phyloP scores from a whole-genome alignment of 2,329 filamentous ascomycete species.

The Penicillium hordei region DNA sequence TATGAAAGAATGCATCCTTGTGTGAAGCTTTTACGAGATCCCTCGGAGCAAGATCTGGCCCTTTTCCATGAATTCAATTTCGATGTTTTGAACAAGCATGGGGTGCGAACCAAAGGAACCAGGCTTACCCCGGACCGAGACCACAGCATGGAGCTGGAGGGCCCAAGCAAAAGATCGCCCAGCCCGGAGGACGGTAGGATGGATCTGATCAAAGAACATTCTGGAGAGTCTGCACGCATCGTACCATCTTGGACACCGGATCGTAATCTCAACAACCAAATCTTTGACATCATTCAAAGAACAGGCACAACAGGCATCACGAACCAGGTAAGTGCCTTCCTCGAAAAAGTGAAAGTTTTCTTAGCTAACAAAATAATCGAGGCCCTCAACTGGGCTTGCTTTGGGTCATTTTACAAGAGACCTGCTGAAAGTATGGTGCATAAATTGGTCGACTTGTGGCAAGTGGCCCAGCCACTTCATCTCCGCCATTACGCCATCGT shows the following conservation, averaged over 20 bases:
- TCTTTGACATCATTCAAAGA: constrained; percentile 51
- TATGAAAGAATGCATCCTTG: constrained; percentile 45
- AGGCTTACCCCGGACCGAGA: constrained; percentile 18
- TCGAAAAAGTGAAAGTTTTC: not conserved
- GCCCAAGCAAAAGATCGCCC: constrained; percentile 4
- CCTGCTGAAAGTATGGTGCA: constrained; percentile 55
- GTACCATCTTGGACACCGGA: constrained; percentile 58
- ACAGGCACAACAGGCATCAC: constrained; percentile 52
- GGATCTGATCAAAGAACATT: constrained; percentile 24
- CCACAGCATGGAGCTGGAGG: constrained; percentile 31
- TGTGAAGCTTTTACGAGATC: constrained; percentile 46
- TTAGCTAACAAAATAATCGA: constrained; percentile 12
- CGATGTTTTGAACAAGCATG: constrained; percentile 26
- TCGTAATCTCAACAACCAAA: constrained; percentile 51
- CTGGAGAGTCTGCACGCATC: constrained; percentile 36
- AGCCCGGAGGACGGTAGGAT: constrained; percentile 18
- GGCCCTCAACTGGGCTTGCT: constrained; percentile 43
- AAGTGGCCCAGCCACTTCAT: constrained; percentile 58
- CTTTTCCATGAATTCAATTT: constrained; percentile 41
- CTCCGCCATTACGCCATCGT: constrained; percentile 58
- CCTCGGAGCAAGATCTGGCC: constrained; percentile 40
- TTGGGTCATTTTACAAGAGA: constrained; percentile 55
- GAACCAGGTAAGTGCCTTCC: constrained; percentile 40
- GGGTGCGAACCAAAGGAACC: constrained; percentile 18
- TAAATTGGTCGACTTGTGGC: constrained; percentile 57